A percentile compares a stretch with the other conserved stretches of the same genome.
These are phyloP conservation scores for Porphyra umbilicalis DNA, from an alignment of 31 red algal species.

Conservation along the genomic window DNA sequence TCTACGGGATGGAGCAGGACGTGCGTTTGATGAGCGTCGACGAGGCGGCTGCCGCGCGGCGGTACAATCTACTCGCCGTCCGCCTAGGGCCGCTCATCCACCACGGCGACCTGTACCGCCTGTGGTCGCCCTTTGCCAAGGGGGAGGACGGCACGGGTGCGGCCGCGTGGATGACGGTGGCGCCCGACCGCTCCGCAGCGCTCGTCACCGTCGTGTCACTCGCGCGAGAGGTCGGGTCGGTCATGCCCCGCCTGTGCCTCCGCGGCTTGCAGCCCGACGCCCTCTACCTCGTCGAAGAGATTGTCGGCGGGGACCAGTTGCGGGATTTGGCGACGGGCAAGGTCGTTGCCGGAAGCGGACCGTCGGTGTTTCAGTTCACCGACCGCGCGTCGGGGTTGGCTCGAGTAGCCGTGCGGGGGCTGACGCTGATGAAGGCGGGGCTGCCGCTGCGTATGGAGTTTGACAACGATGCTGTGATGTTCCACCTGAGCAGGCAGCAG, in stretches of 20 bases:
- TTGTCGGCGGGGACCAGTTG: slow-evolving; percentile 9
- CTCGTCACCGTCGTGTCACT: slow-evolving; percentile 30
- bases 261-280: slow-evolving; percentile 11
- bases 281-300: slow-evolving; percentile 25
- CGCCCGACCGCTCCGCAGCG: slow-evolving; percentile 7
- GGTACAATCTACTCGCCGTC: slow-evolving; percentile 9
- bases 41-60: slow-evolving; percentile 7
- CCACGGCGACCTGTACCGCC: slow-evolving; percentile 14
- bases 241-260: slow-evolving; percentile 11
- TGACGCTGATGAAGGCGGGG: neutral
- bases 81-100: slow-evolving; percentile 2
- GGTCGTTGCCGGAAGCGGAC: neutral
- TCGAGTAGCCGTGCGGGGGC: neutral
- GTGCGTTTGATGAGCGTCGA: slow-evolving; percentile 8
- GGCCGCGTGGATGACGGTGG: slow-evolving; percentile 21
- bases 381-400: neutral
- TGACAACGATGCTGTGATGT: neutral
- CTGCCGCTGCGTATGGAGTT: neutral
- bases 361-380: neutral
- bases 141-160: neutral
- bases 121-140: slow-evolving; percentile 12
- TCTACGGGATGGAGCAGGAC: slow-evolving; percentile 29
- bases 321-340: slow-evolving; percentile 24
- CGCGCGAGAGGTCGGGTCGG: slow-evolving; percentile 8
- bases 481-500: neutral